Percentiles rank a stretch among this genome's conserved stretches.
Evolutionary conservation across 495 filamentous ascomycete species (phyloP).

Genomic region (Penicillium crystallinum): DNA sequence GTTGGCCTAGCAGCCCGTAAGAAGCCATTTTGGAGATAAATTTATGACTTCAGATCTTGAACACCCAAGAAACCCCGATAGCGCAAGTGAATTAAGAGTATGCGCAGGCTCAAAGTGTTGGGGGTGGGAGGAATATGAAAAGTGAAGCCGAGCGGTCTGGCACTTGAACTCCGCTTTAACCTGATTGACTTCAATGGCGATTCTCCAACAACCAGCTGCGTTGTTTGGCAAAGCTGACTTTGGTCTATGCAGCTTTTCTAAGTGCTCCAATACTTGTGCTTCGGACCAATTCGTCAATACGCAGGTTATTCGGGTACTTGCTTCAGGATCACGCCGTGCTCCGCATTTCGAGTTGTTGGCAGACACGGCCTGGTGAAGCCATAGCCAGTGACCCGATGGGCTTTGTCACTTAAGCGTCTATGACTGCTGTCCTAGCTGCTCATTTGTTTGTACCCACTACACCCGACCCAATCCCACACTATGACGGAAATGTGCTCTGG

Average conservation of each 20-base stretch:
- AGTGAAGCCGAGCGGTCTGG: conserved; percentile 27
- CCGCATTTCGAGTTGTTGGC: conserved; percentile 9
- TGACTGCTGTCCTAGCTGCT: conserved; percentile 18
- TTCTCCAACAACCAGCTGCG: conserved; percentile 3
- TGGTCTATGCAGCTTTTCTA: too few relatives aligned
- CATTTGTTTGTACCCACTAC: conserved; percentile 12
- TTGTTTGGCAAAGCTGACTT: background rate
- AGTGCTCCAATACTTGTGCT: too few relatives aligned
- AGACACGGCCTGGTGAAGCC: conserved; percentile 9
- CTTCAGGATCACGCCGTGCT: conserved; percentile 12
- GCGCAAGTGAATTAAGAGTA: background rate
- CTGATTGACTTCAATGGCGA: background rate
- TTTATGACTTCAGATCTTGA: background rate
- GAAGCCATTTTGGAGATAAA: conserved; percentile 34
- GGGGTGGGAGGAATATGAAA: conserved; percentile 8
- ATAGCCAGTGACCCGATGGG: conserved; percentile 16
- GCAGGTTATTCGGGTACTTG: conserved; percentile 2
- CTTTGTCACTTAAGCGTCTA: conserved; percentile 12
- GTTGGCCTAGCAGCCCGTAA: conserved; percentile 44
- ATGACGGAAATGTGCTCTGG: conserved; percentile 45
- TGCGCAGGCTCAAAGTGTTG: background rate
- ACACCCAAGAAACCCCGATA: background rate
- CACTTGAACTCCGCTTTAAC: conserved; percentile 4
- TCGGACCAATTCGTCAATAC: background rate
- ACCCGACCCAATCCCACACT: conserved; percentile 11